Evolutionary conservation across 331 rosid genomes (phyloP).

Genomic region (Saraca asoca): DNA sequence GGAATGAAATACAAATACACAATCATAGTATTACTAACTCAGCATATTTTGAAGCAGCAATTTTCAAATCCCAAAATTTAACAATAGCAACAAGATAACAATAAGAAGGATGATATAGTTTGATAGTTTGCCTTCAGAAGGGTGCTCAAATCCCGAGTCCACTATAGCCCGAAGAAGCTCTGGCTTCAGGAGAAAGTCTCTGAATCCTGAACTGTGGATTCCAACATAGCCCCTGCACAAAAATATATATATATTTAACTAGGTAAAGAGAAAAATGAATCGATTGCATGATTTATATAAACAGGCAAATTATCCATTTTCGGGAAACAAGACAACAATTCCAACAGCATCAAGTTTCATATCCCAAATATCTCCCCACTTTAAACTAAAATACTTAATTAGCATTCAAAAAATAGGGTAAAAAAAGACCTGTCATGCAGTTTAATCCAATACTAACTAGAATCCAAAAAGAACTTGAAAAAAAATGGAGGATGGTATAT

Average conservation of each 20-base stretch:
- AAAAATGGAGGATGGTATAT: neutral
- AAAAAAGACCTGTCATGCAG: neutral
- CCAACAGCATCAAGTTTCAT: no score
- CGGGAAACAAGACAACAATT: no score
- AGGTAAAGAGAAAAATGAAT: neutral
- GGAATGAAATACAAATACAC: neutral
- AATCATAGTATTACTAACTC: neutral
- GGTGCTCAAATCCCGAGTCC: constrained; percentile 85
- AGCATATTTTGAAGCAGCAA: neutral
- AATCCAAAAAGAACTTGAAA: neutral
- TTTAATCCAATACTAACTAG: neutral
- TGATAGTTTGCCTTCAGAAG: constrained; percentile 67
- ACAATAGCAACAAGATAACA: neutral
- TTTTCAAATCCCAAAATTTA: neutral
- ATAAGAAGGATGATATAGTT: neutral
- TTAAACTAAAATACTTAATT: neutral
- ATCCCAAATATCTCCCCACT: no score
- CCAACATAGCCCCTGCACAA: constrained; percentile 73
- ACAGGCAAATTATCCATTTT: no score
- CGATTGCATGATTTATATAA: no score
- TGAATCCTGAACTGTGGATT: constrained; percentile 81
- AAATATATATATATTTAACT: neutral
- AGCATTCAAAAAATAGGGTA: neutral
- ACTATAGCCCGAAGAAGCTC: constrained; percentile 82
- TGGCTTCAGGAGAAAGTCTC: constrained; percentile 85